Percentiles rank a stretch among this genome's conserved stretches.
Conservation (phyloP, 2,329 filamentous ascomycete species). For the Aspergillus sp. region DNA sequence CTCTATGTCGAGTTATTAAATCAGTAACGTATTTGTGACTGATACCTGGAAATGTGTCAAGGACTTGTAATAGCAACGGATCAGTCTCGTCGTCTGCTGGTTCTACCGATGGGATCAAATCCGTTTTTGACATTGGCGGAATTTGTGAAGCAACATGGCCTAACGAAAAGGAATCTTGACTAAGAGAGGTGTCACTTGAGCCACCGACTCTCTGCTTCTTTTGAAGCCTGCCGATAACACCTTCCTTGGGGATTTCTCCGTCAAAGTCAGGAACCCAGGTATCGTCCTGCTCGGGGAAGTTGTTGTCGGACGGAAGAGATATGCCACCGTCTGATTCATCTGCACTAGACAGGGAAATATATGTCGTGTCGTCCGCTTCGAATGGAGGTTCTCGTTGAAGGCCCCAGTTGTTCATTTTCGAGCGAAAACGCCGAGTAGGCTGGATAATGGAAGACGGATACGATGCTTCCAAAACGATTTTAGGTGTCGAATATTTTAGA, state of each 20-base stretch:
- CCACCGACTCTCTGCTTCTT: slow-evolving; percentile 3
- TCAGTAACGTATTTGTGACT: slow-evolving; percentile 41
- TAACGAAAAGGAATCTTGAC: slow-evolving; percentile 4
- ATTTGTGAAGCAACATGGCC: neutral
- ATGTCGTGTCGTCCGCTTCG: neutral
- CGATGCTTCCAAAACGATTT: neutral
- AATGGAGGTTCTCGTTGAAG: neutral
- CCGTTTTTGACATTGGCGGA: neutral
- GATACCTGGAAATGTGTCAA: slow-evolving; percentile 50
- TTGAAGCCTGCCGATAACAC: neutral
- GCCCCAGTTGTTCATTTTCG: neutral
- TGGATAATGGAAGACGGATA: neutral
- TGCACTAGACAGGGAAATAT: neutral
- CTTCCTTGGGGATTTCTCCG: neutral
- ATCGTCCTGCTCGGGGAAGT: neutral
- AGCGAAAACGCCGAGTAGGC: neutral
- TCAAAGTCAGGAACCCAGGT: neutral
- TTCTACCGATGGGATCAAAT: neutral
- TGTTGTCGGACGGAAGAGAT: neutral
- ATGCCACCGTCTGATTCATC: neutral
- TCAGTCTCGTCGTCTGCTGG: neutral
- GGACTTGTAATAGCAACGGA: slow-evolving; percentile 35
- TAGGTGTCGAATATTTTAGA: neutral
- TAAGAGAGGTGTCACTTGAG: neutral
- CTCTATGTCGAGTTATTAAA: slow-evolving; percentile 30